Evolutionary conservation across 2,329 filamentous ascomycete species (phyloP).

Genomic region (Fusarium piperis): DNA sequence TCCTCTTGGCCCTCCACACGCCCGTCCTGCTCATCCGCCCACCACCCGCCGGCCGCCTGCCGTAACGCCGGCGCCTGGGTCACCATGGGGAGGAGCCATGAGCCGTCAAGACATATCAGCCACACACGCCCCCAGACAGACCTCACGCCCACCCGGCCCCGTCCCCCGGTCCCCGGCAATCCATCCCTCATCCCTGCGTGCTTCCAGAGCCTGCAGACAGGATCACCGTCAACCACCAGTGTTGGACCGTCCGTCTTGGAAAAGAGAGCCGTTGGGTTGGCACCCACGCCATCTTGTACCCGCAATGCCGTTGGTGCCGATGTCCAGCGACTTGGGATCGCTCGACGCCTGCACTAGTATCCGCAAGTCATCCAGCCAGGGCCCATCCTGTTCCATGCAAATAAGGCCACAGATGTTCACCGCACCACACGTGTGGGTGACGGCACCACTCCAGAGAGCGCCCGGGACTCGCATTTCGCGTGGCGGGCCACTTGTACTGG

Average conservation of each 20-base stretch:
- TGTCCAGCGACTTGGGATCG: constrained; percentile 39
- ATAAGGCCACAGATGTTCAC: constrained; percentile 42
- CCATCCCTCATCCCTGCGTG: constrained; percentile 33
- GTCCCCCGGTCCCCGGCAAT: constrained; percentile 38
- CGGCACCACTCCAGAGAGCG: constrained; percentile 36
- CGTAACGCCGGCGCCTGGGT: constrained; percentile 28
- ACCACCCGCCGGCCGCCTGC: constrained; percentile 27
- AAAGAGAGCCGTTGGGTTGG: constrained; percentile 39
- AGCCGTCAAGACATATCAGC: constrained; percentile 34
- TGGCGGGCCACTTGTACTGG: constrained; percentile 26
- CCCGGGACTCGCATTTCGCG: constrained; percentile 35
- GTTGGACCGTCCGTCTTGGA: constrained; percentile 20
- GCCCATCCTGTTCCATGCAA: constrained; percentile 34
- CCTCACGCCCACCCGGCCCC: constrained; percentile 36
- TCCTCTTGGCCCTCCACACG: constrained; percentile 16
- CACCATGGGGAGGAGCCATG: constrained; percentile 21
- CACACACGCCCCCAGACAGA: constrained; percentile 32
- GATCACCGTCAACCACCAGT: constrained; percentile 33
- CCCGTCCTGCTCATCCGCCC: constrained; percentile 35
- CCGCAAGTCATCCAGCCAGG: constrained; percentile 42
- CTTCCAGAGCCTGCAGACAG: constrained; percentile 35
- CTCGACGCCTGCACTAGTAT: constrained; percentile 40
- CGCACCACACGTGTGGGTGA: constrained; percentile 40
- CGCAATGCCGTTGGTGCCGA: constrained; percentile 40
- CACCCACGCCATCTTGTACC: constrained; percentile 37